phyloP scores from a whole-genome alignment of 1,284 basidiomycete species.

The Microbotryomycetes sp. region DNA sequence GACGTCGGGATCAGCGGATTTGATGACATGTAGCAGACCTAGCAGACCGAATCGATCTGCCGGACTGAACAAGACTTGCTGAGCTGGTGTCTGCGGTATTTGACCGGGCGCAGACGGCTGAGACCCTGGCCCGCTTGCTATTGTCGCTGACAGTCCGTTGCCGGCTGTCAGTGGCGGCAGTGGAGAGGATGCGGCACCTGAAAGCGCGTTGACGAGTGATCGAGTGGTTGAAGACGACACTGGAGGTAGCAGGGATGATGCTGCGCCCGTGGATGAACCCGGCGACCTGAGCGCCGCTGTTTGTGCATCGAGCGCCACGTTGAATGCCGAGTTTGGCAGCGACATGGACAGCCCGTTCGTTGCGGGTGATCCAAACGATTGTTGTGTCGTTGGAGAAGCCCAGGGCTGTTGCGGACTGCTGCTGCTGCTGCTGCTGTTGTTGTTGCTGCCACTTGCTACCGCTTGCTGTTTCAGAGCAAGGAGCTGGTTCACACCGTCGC shows the following conservation, averaged over 20 bases:
- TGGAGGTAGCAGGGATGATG: background rate
- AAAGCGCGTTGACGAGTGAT: background rate
- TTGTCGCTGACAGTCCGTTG: background rate
- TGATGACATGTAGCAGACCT: slow-evolving; percentile 83
- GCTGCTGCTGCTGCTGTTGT: no score
- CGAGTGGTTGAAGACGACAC: background rate
- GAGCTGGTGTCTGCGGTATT: slow-evolving; percentile 59
- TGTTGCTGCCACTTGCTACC: background rate
- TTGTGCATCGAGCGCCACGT: background rate
- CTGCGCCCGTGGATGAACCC: background rate
- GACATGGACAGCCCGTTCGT: background rate
- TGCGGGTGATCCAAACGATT: background rate
- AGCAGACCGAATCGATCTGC: slow-evolving; percentile 93
- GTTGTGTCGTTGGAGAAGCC: background rate
- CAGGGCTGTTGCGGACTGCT: background rate
- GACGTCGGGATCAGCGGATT: slow-evolving; percentile 77
- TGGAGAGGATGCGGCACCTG: background rate
- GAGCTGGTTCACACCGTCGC: background rate
- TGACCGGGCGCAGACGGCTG: background rate
- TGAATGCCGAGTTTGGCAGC: background rate
- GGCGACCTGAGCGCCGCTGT: background rate
- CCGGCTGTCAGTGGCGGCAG: background rate
- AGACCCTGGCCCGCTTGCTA: no score
- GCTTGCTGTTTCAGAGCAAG: background rate
- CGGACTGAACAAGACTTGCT: slow-evolving; percentile 87